Conservation (phyloP, 192 early-diverging fungal species). For the Thoreauomyces humboldtii region DNA sequence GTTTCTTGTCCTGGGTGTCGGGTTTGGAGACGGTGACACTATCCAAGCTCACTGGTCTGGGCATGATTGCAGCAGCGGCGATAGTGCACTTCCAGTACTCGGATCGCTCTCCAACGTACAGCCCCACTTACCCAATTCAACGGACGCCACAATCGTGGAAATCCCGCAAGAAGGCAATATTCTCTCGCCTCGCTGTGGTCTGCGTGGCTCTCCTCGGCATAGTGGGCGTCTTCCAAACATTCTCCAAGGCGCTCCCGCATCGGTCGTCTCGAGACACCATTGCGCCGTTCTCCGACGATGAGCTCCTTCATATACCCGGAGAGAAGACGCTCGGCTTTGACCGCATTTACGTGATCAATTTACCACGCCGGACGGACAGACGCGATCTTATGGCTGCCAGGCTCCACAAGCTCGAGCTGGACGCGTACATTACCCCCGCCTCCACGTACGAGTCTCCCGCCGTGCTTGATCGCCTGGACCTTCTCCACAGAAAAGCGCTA, state of each 20-base stretch:
- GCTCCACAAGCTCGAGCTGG: slow-evolving; percentile 7
- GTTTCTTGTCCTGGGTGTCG: neutral
- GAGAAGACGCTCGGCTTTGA: neutral
- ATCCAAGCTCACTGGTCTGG: neutral
- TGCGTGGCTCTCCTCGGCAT: neutral
- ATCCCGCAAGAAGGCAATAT: neutral
- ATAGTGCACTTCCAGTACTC: neutral
- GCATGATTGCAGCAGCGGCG: neutral
- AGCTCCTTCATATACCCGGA: neutral
- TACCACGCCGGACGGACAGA: neutral
- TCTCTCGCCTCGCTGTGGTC: neutral
- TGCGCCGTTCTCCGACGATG: neutral
- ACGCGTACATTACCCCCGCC: slow-evolving; percentile 7
- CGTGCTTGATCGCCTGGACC: neutral
- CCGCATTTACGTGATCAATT: slow-evolving; percentile 10
- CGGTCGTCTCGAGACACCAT: neutral
- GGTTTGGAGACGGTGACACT: neutral
- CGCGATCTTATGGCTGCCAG: slow-evolving; percentile 2
- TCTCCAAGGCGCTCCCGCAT: neutral
- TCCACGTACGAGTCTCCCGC: neutral
- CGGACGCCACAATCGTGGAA: neutral
- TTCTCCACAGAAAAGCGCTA: slow-evolving; percentile 3
- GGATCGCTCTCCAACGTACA: neutral
- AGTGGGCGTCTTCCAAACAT: neutral
- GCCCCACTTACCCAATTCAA: neutral